Evolutionary conservation across 257 asterid genomes (phyloP).

Genomic region (Osmanthus fragrans): DNA sequence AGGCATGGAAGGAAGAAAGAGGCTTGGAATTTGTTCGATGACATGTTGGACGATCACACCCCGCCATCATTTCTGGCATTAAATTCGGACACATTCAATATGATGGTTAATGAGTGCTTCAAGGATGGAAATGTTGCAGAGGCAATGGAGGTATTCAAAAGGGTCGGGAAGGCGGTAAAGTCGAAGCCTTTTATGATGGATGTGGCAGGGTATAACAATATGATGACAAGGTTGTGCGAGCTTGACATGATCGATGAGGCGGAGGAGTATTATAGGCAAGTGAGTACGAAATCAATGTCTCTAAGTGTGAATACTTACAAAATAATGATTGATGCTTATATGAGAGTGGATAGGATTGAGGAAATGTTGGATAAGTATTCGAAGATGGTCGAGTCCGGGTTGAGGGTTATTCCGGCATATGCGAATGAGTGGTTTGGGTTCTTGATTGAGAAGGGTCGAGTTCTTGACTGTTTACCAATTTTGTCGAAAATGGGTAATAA

Average conservation of each 20-base stretch:
- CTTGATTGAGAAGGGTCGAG: conserved; percentile 66
- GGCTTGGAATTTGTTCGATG: conserved; percentile 74
- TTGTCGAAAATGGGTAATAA: conserved; percentile 63
- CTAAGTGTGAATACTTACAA: conserved; percentile 69
- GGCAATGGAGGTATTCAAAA: conserved; percentile 75
- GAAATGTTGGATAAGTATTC: conserved; percentile 60
- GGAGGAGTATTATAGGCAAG: conserved; percentile 49
- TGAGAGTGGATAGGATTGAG: conserved; percentile 54
- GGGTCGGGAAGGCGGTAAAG: conserved; percentile 68
- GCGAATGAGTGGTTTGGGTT: conserved; percentile 78
- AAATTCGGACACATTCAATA: conserved; percentile 73
- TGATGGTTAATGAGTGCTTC: conserved; percentile 77
- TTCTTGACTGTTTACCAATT: conserved; percentile 64
- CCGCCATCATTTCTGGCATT: conserved; percentile 87
- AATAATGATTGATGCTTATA: conserved; percentile 71
- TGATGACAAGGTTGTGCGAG: conserved; percentile 72
- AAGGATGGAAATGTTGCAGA: conserved; percentile 70
- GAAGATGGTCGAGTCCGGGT: conserved; percentile 70
- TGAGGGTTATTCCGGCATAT: conserved; percentile 75
- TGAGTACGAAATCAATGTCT: conserved; percentile 56
- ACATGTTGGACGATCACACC: conserved; percentile 88
- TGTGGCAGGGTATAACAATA: conserved; percentile 75
- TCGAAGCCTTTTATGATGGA: conserved; percentile 87
- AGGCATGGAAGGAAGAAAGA: conserved; percentile 74
- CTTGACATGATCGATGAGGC: conserved; percentile 79